A percentile compares a stretch with the other conserved stretches of the same genome.
Evolutionary conservation across 176 grass and related monocot species (phyloP).

Genomic region (Triticum aestivum): DNA sequence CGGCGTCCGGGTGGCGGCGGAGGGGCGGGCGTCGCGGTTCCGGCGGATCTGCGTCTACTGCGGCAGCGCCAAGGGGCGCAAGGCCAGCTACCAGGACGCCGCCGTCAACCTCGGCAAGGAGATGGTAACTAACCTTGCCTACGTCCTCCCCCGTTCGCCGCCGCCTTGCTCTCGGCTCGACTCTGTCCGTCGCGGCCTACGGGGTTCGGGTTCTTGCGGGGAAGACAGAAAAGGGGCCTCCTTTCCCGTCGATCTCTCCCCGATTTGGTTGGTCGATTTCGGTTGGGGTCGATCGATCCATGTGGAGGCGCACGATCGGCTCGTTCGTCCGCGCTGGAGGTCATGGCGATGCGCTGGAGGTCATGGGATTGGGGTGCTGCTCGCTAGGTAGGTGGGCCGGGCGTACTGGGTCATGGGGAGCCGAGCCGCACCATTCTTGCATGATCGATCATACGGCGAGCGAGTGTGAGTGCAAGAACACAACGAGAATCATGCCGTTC

Average conservation of each 20-base stretch:
- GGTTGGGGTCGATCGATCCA: background rate
- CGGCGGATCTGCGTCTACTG: conserved; percentile 95
- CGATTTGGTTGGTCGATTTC: background rate
- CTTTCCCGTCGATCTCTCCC: background rate
- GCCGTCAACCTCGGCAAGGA: conserved; percentile 80
- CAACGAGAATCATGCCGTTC: background rate
- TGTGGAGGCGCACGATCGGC: background rate
- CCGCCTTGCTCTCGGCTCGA: background rate
- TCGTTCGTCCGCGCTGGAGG: background rate
- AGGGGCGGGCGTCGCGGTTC: conserved; percentile 56
- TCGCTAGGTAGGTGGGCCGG: background rate
- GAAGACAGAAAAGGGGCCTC: too few relatives aligned
- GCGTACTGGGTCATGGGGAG: background rate
- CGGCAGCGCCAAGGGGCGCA: conserved; percentile 79
- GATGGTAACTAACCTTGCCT: conserved; percentile 42
- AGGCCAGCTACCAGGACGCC: conserved; percentile 80
- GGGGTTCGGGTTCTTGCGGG: background rate
- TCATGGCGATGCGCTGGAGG: too few relatives aligned
- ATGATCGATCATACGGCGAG: conserved; percentile 32
- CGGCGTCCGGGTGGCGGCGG: background rate
- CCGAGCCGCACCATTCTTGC: conserved; percentile 30
- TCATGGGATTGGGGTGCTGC: background rate
- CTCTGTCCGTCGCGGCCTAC: background rate
- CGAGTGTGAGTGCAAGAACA: background rate
- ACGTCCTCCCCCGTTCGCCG: background rate